Percentiles rank a stretch among this genome's conserved stretches.
Conservation (phyloP, 2,329 filamentous ascomycete species). For the Fusarium sp. region DNA sequence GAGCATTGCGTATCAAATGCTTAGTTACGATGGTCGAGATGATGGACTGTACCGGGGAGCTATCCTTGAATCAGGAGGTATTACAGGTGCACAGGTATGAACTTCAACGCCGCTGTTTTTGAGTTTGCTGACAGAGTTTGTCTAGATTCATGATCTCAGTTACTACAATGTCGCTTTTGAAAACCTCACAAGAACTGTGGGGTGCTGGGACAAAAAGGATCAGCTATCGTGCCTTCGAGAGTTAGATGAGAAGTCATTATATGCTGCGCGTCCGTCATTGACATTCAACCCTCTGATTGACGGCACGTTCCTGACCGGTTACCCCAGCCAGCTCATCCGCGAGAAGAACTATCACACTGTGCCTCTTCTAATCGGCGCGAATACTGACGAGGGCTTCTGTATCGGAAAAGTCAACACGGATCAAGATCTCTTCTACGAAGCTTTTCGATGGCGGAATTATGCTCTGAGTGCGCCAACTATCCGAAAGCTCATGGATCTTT, state of each 20-base stretch:
- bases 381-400: constrained; percentile 61
- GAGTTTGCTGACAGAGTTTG: not conserved
- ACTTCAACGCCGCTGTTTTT: rapidly evolving
- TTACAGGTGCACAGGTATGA: constrained; percentile 39
- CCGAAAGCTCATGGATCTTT: constrained; percentile 57
- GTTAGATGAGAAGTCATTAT: constrained; percentile 49
- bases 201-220: constrained; percentile 50
- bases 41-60: constrained; percentile 66
- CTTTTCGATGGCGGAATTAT: constrained; percentile 57
- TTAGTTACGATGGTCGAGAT: constrained; percentile 66
- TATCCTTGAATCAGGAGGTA: constrained; percentile 64
- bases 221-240: constrained; percentile 54
- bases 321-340: constrained; percentile 58
- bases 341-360: constrained; percentile 57
- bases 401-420: constrained; percentile 56
- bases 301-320: constrained; percentile 60
- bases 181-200: constrained; percentile 42
- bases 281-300: constrained; percentile 60
- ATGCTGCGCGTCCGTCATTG: constrained; percentile 50
- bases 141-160: constrained; percentile 41
- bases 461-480: constrained; percentile 59
- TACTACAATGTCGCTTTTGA: constrained; percentile 45
- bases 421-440: constrained; percentile 53
- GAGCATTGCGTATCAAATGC: constrained; percentile 60
- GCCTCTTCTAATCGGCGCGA: constrained; percentile 60